These are phyloP conservation scores for Pythium guiyangense DNA, from an alignment of 352 stramenopile species.

Conservation along the genomic window DNA sequence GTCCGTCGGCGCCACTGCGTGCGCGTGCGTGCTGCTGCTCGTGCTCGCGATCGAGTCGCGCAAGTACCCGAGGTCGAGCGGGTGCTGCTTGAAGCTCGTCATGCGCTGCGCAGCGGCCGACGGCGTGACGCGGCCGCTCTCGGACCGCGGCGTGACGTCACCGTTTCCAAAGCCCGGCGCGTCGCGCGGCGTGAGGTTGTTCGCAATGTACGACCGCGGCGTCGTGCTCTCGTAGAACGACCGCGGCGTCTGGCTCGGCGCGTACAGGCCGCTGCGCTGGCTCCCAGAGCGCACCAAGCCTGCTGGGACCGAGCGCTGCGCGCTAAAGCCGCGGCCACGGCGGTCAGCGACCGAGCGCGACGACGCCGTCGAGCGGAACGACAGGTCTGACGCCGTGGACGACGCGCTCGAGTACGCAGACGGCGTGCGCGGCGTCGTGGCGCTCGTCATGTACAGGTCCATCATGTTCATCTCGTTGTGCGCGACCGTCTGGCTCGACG, in stretches of 20 bases:
- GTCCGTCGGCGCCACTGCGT: slow-evolving; percentile 11
- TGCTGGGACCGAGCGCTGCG: not conserved
- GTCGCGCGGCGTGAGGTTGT: slow-evolving; percentile 52
- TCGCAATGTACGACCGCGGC: slow-evolving; percentile 69
- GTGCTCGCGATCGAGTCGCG: slow-evolving; percentile 36
- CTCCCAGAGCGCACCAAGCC: slow-evolving; percentile 8
- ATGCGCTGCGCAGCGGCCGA: slow-evolving; percentile 46
- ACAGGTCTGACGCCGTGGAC: slow-evolving; percentile 64
- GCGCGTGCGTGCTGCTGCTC: not conserved
- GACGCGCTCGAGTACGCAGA: slow-evolving; percentile 76
- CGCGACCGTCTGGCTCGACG: slow-evolving; percentile 69
- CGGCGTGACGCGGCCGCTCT: slow-evolving; percentile 27
- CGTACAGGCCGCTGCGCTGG: slow-evolving; percentile 11
- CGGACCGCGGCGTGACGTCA: slow-evolving; percentile 33
- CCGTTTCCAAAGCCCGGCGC: slow-evolving; percentile 26
- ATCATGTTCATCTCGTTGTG: slow-evolving; percentile 87
- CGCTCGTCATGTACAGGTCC: slow-evolving; percentile 64
- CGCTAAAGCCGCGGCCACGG: slow-evolving; percentile 15
- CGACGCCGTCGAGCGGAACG: slow-evolving; percentile 70
- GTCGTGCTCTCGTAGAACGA: slow-evolving; percentile 60
- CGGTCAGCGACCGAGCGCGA: slow-evolving; percentile 52
- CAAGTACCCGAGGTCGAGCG: slow-evolving; percentile 66
- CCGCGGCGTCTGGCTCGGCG: slow-evolving; percentile 17
- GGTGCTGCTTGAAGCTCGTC: slow-evolving; percentile 62
- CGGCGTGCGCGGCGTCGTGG: slow-evolving; percentile 49